Evolutionary conservation across 2,329 filamentous ascomycete species (phyloP), one percentile per base, ranked within the genome.

Genomic region (Fusarium transvaalense): DNA sequence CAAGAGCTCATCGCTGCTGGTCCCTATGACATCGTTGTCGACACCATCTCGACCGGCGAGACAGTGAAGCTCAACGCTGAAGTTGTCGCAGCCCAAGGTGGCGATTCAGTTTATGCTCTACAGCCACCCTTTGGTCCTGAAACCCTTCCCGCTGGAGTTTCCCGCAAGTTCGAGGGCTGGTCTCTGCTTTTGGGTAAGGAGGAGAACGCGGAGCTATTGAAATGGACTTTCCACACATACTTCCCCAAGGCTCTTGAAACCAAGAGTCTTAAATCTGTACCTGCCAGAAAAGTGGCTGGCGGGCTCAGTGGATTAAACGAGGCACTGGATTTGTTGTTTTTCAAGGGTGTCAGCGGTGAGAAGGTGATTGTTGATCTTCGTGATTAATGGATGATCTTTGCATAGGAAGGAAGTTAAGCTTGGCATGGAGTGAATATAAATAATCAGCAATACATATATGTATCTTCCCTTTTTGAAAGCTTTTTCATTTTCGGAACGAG

Each of bases 91-190:
- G 59, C 64, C 3, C 68, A 68, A 0, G 67, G 60, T 3, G 67
- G 68, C 0, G 64, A 64, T 4, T 45, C 58, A 2, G 50, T 71
- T 15, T 68, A 71, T 17, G 60, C 68, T 23, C 56, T 71, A 3
- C 67, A 71, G 21, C 68, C 68, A 17, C 21, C 68, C 0, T 71
- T 71, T 46, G 56, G 19, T 5, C 67, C 67, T 0, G 68, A 71
- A 3, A 54, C 56, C 9, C 50, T 71, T 1, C 68, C 68, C 1
- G 29, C 35, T 7, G 68, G 68, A 5, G 54, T 71, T 4, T 42
- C 63, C 3, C 67, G 67, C 31, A 46, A 52, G 19, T 71, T 71
- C n/a, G 64, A 71, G 13, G 64, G 68, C 0, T 71, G 68, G 68
- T 71, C 68, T 39, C 38, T 71, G 19, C 42, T 71, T 5, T 15